These are phyloP conservation scores for Diutina siamensis DNA, from an alignment of 1,139 yeast genomes.

Conservation along the genomic window DNA sequence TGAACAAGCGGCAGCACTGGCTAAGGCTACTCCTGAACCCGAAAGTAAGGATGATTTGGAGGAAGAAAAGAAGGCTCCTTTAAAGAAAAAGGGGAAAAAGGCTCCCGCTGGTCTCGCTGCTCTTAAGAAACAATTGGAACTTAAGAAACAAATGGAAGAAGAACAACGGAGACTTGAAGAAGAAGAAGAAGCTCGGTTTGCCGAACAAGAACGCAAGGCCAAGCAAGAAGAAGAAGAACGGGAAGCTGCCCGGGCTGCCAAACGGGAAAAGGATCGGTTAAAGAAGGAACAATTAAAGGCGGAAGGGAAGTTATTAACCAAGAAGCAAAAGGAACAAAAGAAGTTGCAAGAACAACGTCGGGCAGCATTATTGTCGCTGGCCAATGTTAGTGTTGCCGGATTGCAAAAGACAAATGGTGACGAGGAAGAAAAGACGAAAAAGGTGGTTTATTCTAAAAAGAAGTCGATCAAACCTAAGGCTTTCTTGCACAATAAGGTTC, in stretches of 20 bases:
- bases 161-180: conserved; percentile 54
- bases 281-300: conserved; percentile 76
- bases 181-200: conserved; percentile 53
- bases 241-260: conserved; percentile 63
- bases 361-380: conserved; percentile 67
- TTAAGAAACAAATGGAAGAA: conserved; percentile 75
- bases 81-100: conserved; percentile 51
- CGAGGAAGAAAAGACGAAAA: conserved; percentile 44
- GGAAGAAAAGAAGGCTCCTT: conserved; percentile 18
- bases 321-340: conserved; percentile 92
- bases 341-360: conserved; percentile 81
- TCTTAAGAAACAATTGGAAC: conserved; percentile 72
- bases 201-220: conserved; percentile 49
- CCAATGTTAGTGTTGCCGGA: conserved; percentile 69
- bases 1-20: conserved; percentile 30
- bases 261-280: conserved; percentile 75
- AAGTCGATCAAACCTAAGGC: conserved; percentile 35
- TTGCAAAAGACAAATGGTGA: conserved; percentile 29
- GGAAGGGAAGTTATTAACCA: conserved; percentile 82
- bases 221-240: conserved; percentile 54
- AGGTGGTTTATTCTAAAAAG: conserved; percentile 66
- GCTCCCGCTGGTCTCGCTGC: conserved; percentile 77
- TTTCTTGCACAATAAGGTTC: conserved; percentile 8
- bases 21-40: conserved; percentile 18
- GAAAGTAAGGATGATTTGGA: conserved; percentile 16